Evolutionary conservation across 1,139 yeast species (phyloP).

Genomic region (Blastobotrys petasosporus): DNA sequence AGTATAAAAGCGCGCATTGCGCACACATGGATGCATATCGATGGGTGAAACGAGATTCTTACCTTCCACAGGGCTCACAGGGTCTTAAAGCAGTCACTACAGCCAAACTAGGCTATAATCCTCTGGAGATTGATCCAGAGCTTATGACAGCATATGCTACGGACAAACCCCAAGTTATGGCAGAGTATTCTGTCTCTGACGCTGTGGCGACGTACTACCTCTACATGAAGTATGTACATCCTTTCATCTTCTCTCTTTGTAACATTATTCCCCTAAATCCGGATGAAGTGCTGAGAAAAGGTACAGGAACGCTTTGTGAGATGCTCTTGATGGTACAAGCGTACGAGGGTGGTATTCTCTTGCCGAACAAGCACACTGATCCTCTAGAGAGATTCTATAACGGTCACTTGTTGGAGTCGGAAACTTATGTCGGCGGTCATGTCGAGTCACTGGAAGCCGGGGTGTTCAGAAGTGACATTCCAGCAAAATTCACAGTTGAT

Average conservation of each 20-base stretch:
- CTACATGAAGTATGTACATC: conserved; percentile 95
- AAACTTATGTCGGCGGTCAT: conserved; percentile 98
- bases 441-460: conserved; percentile 98
- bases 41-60: conserved; percentile 99
- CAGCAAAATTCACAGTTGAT: conserved; percentile 69
- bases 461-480: conserved; percentile 86
- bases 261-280: conserved; percentile 95
- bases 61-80: conserved; percentile 96
- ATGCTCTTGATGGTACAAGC: conserved; percentile 98
- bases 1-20: conserved; percentile 88
- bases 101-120: conserved; percentile 91
- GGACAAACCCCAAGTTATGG: conserved; percentile 83
- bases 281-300: conserved; percentile 91
- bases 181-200: conserved; percentile 98
- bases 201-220: conserved; percentile 98
- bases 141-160: conserved; percentile 96
- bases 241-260: conserved; percentile 92
- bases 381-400: conserved; percentile 90
- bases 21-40: conserved; percentile 96
- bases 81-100: conserved; percentile 98
- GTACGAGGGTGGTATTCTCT: conserved; percentile 62
- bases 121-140: conserved; percentile 95
- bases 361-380: conserved; percentile 91
- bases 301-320: conserved; percentile 98
- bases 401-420: conserved; percentile 90